phyloP scores from a whole-genome alignment of 2,329 filamentous ascomycete species.

The Furcasterigmium sp. region DNA sequence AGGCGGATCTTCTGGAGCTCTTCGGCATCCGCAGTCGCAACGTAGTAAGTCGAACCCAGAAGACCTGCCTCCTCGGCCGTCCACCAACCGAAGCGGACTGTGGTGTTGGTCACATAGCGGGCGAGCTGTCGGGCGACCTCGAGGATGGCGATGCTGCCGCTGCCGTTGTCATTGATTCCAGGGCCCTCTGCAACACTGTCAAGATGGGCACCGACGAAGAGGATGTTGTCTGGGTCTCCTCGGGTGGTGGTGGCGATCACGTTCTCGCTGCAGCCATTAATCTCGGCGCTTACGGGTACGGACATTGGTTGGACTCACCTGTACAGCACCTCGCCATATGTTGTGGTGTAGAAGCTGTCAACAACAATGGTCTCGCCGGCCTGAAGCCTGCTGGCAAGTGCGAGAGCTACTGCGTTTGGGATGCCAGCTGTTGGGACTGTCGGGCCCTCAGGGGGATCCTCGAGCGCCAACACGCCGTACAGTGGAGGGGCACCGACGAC shows the following conservation, averaged over 20 bases:
- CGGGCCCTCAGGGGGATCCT: constrained; percentile 25
- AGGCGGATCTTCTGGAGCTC: constrained; percentile 49
- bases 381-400: constrained; percentile 19
- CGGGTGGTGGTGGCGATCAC: constrained; percentile 54
- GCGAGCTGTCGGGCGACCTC: constrained; percentile 55
- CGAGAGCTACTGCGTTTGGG: constrained; percentile 31
- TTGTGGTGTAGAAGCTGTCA: constrained; percentile 3
- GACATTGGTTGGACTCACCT: not conserved
- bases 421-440: constrained; percentile 43
- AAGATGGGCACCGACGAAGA: constrained; percentile 55
- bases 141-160: constrained; percentile 52
- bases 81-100: constrained; percentile 62
- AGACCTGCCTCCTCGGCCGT: constrained; percentile 59
- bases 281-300: not conserved
- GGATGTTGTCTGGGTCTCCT: constrained; percentile 53
- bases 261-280: constrained; percentile 35
- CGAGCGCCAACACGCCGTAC: constrained; percentile 25
- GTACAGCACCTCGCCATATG: constrained; percentile 16
- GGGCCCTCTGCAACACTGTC: constrained; percentile 57
- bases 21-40: constrained; percentile 36
- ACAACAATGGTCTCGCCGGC: constrained; percentile 20
- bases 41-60: constrained; percentile 54
- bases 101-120: constrained; percentile 50
- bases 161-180: constrained; percentile 63
- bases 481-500: constrained; percentile 42